Base-by-base conservation (phyloP, 192 early-diverging fungal species). In the Spinellus fusiger region DNA sequence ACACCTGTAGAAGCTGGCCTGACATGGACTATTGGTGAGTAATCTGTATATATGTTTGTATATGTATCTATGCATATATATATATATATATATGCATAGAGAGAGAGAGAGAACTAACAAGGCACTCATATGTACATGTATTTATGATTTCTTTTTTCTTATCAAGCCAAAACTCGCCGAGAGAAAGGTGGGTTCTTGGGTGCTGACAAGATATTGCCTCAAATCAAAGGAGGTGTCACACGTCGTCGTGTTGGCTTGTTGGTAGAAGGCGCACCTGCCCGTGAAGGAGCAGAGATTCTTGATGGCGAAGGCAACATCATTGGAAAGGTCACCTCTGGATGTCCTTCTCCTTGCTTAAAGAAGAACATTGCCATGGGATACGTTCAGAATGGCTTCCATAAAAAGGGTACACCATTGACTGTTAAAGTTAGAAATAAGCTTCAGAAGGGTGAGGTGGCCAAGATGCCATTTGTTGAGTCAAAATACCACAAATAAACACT, bases 311-410 rank as follows among this genome's bases (percentile, higher is more conserved):
- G 84, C 31, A 77, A 79, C 27, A 68, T 79, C 48, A 79, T 93
- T 61, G 95, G 95, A 44, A 86, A 78, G 35, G 79, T 98, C 49
- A 99, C 96, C n/a, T 87, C 84, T 9, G 96, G 96, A 13, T 89
- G 89, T 62, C 96, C 96, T 26, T 86, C 88, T 5, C 96, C 96
- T 2, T 84, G 85, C 3, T 80, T 94, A 35, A 92, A 93, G 77
- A 89, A 94, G 78, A 99, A 99, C 79, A 78, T 99, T 61, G 96
- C 95, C 13, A 99, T 99, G 95, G 96, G 89, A 0, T 96, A 96
- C 62, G 92, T 99, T 37, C 77, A 84, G 70, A 83, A 82, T 59
- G 93, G 94, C 9, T 80, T 85, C 74, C 90, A 93, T 77, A 98
- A 98, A 84, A 73, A 70, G 22, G 92, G 89, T n/a, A 98, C 96